A percentile compares a stretch with the other conserved stretches of the same genome.
Evolutionary conservation across 495 filamentous ascomycete species (phyloP).

Genomic region (Bacidia rubella): DNA sequence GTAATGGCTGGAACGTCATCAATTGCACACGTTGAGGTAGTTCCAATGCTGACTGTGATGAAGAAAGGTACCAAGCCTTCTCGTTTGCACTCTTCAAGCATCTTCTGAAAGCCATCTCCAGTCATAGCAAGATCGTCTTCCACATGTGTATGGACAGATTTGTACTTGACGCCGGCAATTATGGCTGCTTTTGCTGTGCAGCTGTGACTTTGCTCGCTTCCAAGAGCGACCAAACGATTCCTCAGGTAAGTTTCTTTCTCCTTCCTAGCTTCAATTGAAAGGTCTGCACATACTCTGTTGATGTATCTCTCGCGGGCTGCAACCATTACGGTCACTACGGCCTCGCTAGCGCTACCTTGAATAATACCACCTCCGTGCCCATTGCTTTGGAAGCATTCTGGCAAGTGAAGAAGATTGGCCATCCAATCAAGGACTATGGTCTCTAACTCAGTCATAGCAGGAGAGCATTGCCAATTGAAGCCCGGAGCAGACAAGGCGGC

Average conservation of each 20-base stretch:
- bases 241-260: conserved; percentile 52
- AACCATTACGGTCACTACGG: conserved; percentile 74
- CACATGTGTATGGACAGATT: conserved; percentile 45
- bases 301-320: conserved; percentile 74
- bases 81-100: conserved; percentile 43
- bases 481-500: conserved; percentile 78
- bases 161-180: conserved; percentile 71
- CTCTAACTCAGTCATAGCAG: conserved; percentile 91
- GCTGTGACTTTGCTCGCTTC: conserved; percentile 66
- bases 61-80: conserved; percentile 73
- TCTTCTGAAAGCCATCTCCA: conserved; percentile 40
- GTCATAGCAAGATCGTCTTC: conserved; percentile 61
- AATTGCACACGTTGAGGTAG: conserved; percentile 75
- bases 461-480: conserved; percentile 96
- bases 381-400: conserved; percentile 61
- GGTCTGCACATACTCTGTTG: conserved; percentile 25
- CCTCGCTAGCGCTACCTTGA: conserved; percentile 85
- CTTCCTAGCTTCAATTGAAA: conserved; percentile 45
- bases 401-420: conserved; percentile 57
- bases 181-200: conserved; percentile 77
- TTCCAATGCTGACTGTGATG: conserved; percentile 73
- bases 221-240: conserved; percentile 64
- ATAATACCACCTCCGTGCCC: conserved; percentile 83
- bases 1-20: conserved; percentile 68
- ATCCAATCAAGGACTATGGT: conserved; percentile 92